Evolutionary conservation across 2,329 filamentous ascomycete species (phyloP).

Genomic region (Grosmannia clavigera): DNA sequence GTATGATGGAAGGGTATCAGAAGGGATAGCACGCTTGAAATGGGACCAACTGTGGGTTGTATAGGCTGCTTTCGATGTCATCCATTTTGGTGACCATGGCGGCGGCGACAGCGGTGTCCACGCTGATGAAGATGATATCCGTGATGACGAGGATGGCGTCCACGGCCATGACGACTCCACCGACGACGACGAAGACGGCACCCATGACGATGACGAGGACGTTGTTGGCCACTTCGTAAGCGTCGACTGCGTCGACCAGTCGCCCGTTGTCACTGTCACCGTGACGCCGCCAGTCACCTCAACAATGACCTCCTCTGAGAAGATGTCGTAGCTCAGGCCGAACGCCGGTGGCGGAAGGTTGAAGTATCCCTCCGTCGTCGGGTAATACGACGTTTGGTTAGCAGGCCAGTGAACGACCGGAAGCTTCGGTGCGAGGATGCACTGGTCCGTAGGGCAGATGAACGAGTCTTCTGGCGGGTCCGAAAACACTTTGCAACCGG

Average conservation of each 20-base stretch:
- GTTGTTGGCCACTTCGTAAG: slow-evolving; percentile 26
- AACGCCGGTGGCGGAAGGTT: slow-evolving; percentile 51
- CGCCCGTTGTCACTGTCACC: slow-evolving; percentile 37
- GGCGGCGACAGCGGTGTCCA: no score
- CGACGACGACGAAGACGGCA: slow-evolving; percentile 1
- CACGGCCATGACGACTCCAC: not conserved
- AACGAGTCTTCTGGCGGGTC: slow-evolving; percentile 32
- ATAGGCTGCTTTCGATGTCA: no score
- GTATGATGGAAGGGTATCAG: slow-evolving; percentile 23
- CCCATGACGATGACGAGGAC: slow-evolving; percentile 1
- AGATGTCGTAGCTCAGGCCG: slow-evolving; percentile 51
- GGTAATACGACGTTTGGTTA: slow-evolving; percentile 37
- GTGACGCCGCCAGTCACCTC: slow-evolving; percentile 20
- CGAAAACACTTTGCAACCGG: slow-evolving; percentile 38
- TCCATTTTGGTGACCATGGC: no score
- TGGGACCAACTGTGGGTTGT: slow-evolving; percentile 10
- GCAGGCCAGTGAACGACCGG: slow-evolving; percentile 27
- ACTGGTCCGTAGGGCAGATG: slow-evolving; percentile 32
- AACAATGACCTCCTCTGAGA: slow-evolving; percentile 30
- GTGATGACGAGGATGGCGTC: slow-evolving; percentile 2
- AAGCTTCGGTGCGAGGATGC: slow-evolving; percentile 28
- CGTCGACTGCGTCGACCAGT: slow-evolving; percentile 40
- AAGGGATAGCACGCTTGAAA: slow-evolving; percentile 25
- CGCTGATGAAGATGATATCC: not conserved
- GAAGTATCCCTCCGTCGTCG: slow-evolving; percentile 45